Evolutionary conservation across 805 yeast species (phyloP), one percentile per base, ranked within the genome.

Genomic region (Starmerella stigmatis): DNA sequence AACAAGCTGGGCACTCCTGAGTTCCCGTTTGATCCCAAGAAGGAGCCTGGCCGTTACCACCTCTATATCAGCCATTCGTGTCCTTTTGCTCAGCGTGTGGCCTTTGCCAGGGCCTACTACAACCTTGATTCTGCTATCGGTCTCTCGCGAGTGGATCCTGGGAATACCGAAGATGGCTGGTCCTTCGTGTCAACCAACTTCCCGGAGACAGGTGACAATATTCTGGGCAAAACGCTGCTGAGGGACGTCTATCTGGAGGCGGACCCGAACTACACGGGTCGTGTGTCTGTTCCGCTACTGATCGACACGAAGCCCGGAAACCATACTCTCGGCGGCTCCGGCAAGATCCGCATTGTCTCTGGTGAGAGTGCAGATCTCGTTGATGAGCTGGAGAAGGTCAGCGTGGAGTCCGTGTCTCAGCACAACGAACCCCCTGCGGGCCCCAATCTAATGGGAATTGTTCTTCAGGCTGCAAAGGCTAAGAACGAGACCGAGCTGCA

Each of bases 81-180:
- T 64, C 97, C 97, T 3, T 88, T 96, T 84, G 96, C 96, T 1
- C 94, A 85, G 60, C 72, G 96, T 46, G 75, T 88, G 0, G 68
- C 86, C 48, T 77, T 86, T 44, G 72, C 80, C 3, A 65, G 94
- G 43, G 63, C 71, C 6, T 67, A 86, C 50, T 84, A 85, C 64
- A 94, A 94, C 0, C 62, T 81, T 37, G 63, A 68, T 12, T 64
- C 64, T 44, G 53, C 62, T 17, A 70, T 68, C 45, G 57, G 62
- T 35, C 54, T 67, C 21, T 75, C 86, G 13, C 81, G 84, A 31
- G 96, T 86, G 17, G 92, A 86, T 61, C 86, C 95, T 92, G 80
- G 75, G 56, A 72, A 86, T 78, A 94, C 81, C 51, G 72, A 67
- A 4, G 69, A 81, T 46, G 96, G 97, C 3, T 89, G 97, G 97